Conservation (phyloP, 192 early-diverging fungal genomes). For the Allomyces macrogynus region DNA sequence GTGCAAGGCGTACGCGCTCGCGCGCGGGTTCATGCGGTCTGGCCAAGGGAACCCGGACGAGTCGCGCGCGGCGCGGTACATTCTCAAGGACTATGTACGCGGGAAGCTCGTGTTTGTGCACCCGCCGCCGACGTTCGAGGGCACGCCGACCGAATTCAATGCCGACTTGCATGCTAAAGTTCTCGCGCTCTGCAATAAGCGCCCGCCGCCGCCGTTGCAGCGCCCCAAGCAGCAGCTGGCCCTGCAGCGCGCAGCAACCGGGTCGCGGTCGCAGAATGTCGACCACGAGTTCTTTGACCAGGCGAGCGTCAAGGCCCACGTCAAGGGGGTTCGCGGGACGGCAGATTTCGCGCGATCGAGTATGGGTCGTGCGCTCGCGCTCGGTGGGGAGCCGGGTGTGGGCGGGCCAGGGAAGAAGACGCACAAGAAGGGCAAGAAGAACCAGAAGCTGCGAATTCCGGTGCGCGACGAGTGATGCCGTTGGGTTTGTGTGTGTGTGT, state of each 20-base stretch:
- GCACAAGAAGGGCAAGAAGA: constrained; percentile 58
- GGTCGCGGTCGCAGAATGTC: constrained; percentile 40
- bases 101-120: constrained; percentile 81
- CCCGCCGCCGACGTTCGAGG: constrained; percentile 41
- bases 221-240: constrained; percentile 10
- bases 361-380: constrained; percentile 10
- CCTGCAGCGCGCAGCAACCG: constrained; percentile 16
- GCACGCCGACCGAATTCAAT: constrained; percentile 62
- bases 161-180: constrained; percentile 14
- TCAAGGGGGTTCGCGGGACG: constrained; percentile 21
- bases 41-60: constrained; percentile 96
- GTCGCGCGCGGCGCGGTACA: constrained; percentile 80
- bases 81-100: constrained; percentile 89
- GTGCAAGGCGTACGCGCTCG: constrained; percentile 74
- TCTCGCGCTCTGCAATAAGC: constrained; percentile 3
- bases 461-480: constrained; percentile 16
- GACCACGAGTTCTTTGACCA: constrained; percentile 17
- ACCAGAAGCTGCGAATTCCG: constrained; percentile 49
- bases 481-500: too few species aligned
- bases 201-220: constrained; percentile 2
- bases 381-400: constrained; percentile 6
- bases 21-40: constrained; percentile 73
- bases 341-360: constrained; percentile 10
- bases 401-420: constrained; percentile 27
- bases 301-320: constrained; percentile 8